Conservation (phyloP, 2,329 filamentous ascomycete genomes). For the Apiospora phragmitis region DNA sequence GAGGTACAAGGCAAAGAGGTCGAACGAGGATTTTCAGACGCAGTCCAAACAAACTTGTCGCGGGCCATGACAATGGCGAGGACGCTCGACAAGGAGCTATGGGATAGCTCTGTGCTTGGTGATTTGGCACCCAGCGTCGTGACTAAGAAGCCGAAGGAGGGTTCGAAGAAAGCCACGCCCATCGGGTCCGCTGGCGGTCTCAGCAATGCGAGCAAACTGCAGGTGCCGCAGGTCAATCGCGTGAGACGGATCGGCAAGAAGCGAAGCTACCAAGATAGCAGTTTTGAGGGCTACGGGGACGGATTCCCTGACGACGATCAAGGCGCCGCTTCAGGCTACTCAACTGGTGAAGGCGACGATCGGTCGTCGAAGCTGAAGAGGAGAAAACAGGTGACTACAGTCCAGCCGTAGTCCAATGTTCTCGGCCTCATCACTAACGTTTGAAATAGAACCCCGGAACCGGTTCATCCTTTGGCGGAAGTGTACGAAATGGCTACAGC, state of each 20-base stretch:
- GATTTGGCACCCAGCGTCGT: slow-evolving; percentile 49
- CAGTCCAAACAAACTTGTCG: slow-evolving; percentile 43
- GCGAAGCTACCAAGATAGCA: slow-evolving; percentile 72
- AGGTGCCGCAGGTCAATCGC: slow-evolving; percentile 50
- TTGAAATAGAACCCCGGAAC: slow-evolving; percentile 46
- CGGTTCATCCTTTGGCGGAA: slow-evolving; percentile 42
- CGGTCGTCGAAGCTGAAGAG: slow-evolving; percentile 55
- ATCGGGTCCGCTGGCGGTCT: slow-evolving; percentile 35
- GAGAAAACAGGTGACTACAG: slow-evolving; percentile 61
- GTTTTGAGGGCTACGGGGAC: slow-evolving; percentile 74
- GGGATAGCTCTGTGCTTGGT: slow-evolving; percentile 60
- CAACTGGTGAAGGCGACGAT: slow-evolving; percentile 71
- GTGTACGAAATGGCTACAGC: slow-evolving; percentile 53
- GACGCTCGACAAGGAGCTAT: slow-evolving; percentile 52
- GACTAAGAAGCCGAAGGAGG: slow-evolving; percentile 38
- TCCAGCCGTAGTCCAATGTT: slow-evolving; percentile 25
- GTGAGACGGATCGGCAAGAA: slow-evolving; percentile 71
- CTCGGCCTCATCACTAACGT: slow-evolving; percentile 41
- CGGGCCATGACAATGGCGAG: slow-evolving; percentile 59
- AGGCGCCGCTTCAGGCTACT: slow-evolving; percentile 62
- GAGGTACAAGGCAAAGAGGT: slow-evolving; percentile 57
- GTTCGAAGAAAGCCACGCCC: slow-evolving; percentile 41
- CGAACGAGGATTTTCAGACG: slow-evolving; percentile 49
- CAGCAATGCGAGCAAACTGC: slow-evolving; percentile 30
- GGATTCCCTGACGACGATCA: slow-evolving; percentile 68